A percentile compares a stretch with the other conserved stretches of the same genome.
phyloP scores from a whole-genome alignment of 1,139 yeast genomes.

The Saccharomyces hybrid region DNA sequence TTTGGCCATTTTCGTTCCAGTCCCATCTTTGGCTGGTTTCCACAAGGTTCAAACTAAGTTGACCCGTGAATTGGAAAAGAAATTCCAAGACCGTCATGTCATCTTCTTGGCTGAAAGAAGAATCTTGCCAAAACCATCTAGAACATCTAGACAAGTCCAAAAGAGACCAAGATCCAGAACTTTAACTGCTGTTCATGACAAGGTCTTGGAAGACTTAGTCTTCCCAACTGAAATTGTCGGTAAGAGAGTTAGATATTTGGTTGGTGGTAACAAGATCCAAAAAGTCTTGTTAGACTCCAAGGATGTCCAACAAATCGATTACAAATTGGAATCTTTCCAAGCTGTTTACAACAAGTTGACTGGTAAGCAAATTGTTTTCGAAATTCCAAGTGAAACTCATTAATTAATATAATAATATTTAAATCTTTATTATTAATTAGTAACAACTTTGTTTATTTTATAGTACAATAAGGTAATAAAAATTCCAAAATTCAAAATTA shows the following conservation, averaged over 20 bases:
- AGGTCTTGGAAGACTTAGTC: conserved; percentile 96
- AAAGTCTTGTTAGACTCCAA: conserved; percentile 97
- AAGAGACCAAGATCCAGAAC: conserved; percentile 99
- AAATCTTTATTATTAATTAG: conserved; percentile 9
- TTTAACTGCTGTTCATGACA: conserved; percentile 96
- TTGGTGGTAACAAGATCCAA: conserved; percentile 98
- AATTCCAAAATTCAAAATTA: background rate
- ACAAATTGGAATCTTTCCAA: conserved; percentile 99
- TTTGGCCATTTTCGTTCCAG: conserved; percentile 95
- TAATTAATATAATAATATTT: conserved; percentile 30
- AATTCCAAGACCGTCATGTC: conserved; percentile 99
- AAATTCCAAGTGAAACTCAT: conserved; percentile 79
- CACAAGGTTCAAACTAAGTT: conserved; percentile 96
- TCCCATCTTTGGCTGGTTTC: conserved; percentile 86
- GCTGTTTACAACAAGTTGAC: conserved; percentile 97
- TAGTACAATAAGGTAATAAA: background rate
- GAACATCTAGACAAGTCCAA: conserved; percentile 86
- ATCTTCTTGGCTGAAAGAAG: conserved; percentile 99
- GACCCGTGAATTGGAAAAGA: conserved; percentile 99
- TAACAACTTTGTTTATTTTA: conserved; percentile 1
- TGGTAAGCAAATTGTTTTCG: conserved; percentile 98
- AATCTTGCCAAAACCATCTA: conserved; percentile 94
- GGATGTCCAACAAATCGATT: conserved; percentile 95
- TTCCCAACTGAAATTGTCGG: conserved; percentile 99
- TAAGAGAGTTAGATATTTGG: conserved; percentile 98